phyloP scores from a whole-genome alignment of 306 rosid genomes.

The Cajanus cajan region DNA sequence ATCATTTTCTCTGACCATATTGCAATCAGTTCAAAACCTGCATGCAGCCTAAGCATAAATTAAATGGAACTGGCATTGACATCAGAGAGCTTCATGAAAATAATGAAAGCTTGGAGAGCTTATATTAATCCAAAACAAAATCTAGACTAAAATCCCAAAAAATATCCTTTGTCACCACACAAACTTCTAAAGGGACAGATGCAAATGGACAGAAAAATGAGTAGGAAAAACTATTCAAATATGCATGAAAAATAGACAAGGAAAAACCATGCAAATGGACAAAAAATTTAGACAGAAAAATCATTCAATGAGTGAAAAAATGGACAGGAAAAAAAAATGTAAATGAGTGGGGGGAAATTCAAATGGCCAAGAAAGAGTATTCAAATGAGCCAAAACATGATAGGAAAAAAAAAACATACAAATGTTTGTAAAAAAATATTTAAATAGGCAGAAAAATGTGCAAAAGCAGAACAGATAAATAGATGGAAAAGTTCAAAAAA shows the following conservation, averaged over 20 bases:
- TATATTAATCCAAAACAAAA: conserved; percentile 11
- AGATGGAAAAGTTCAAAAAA: neutral
- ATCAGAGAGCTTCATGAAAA: conserved; percentile 21
- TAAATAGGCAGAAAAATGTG: neutral
- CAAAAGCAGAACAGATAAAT: neutral
- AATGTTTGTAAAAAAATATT: neutral
- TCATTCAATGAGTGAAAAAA: neutral
- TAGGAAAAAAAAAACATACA: neutral
- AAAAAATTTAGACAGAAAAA: neutral
- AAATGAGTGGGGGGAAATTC: neutral
- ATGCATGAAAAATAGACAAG: neutral
- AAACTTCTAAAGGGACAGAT: neutral
- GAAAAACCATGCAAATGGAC: neutral
- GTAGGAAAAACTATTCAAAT: neutral
- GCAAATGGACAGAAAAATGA: neutral
- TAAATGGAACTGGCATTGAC: conserved; percentile 34
- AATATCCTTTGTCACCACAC: neutral
- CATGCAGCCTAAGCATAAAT: conserved; percentile 40
- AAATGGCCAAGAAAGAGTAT: neutral
- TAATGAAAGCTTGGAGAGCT: conserved; percentile 31
- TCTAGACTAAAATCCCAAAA: neutral
- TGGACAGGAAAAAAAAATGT: neutral
- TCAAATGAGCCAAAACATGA: neutral
- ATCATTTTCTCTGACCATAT: conserved; percentile 82
- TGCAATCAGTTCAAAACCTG: conserved; percentile 87